Percentiles rank a stretch among this genome's conserved stretches.
Conservation (phyloP, 2,329 filamentous ascomycete species). For the Apiospora pterosperma region DNA sequence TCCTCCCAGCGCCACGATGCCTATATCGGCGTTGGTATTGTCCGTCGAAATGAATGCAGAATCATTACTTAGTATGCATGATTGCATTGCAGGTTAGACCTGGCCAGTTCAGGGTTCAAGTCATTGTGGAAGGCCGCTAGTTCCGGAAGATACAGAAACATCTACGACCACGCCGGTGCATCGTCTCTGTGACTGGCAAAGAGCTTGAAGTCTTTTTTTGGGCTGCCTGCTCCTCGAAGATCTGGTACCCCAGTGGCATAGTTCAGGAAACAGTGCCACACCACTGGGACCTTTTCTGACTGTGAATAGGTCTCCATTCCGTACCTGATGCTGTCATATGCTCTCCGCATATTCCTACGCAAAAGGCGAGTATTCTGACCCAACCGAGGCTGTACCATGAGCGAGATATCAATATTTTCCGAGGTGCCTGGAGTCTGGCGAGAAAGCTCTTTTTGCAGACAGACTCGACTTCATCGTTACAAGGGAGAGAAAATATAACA, state of each 20-base stretch:
- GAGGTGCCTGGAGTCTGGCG: no score
- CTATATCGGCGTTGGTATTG: not conserved
- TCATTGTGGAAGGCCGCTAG: not conserved
- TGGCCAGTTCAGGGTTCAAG: not conserved
- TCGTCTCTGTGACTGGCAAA: not conserved
- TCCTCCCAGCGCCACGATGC: no score
- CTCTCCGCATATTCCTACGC: not conserved
- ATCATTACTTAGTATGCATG: not conserved
- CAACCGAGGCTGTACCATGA: not conserved
- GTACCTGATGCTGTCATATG: accelerated
- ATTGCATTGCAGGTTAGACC: not conserved
- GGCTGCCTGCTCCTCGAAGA: not conserved
- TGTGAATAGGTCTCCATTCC: no score
- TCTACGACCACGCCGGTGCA: not conserved
- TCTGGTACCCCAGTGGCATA: not conserved
- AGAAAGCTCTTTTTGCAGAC: not conserved
- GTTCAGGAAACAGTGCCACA: no score
- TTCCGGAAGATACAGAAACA: not conserved
- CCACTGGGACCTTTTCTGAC: not conserved
- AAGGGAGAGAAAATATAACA: not conserved
- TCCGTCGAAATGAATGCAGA: not conserved
- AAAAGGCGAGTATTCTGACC: not conserved
- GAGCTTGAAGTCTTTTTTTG: not conserved
- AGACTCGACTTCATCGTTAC: not conserved
- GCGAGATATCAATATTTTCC: not conserved